Evolutionary conservation across 805 yeast species (phyloP).

Genomic region (Candida verbasci): DNA sequence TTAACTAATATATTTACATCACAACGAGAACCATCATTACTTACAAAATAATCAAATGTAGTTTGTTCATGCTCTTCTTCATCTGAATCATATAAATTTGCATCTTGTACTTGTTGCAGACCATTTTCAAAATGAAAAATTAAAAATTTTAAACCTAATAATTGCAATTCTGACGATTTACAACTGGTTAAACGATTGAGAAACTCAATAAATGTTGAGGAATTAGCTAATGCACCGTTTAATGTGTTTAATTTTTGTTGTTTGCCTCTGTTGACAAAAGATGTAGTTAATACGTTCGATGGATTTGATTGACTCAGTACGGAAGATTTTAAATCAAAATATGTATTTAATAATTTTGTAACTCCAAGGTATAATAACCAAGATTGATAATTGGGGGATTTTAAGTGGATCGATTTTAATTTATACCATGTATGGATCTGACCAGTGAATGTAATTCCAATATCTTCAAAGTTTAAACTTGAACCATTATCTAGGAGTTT

Average conservation of each 20-base stretch:
- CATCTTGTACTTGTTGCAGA: not conserved
- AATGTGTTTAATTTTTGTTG: constrained; percentile 24
- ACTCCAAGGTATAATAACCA: constrained; percentile 43
- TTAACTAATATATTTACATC: constrained; percentile 12
- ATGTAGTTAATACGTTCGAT: constrained; percentile 6
- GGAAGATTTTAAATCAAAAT: constrained; percentile 19
- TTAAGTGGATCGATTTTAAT: constrained; percentile 18
- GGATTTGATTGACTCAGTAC: not conserved
- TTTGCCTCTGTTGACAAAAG: constrained; percentile 10
- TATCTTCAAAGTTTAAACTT: constrained; percentile 5
- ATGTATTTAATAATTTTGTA: constrained; percentile 24
- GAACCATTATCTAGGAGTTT: constrained; percentile 11
- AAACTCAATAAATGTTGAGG: constrained; percentile 20
- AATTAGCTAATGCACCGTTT: constrained; percentile 14
- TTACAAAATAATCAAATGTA: constrained; percentile 8
- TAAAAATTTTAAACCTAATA: constrained; percentile 14
- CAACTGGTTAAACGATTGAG: constrained; percentile 20
- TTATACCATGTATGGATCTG: constrained; percentile 18
- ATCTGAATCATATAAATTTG: not conserved
- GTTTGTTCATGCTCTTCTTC: constrained; percentile 1
- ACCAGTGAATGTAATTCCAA: constrained; percentile 2
- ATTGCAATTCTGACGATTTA: constrained; percentile 11
- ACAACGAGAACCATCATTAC: constrained; percentile 6
- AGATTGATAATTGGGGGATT: constrained; percentile 14
- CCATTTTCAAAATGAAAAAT: constrained; percentile 16